phyloP scores from a whole-genome alignment of 2,329 filamentous ascomycete genomes.

The Blastomyces parvus region DNA sequence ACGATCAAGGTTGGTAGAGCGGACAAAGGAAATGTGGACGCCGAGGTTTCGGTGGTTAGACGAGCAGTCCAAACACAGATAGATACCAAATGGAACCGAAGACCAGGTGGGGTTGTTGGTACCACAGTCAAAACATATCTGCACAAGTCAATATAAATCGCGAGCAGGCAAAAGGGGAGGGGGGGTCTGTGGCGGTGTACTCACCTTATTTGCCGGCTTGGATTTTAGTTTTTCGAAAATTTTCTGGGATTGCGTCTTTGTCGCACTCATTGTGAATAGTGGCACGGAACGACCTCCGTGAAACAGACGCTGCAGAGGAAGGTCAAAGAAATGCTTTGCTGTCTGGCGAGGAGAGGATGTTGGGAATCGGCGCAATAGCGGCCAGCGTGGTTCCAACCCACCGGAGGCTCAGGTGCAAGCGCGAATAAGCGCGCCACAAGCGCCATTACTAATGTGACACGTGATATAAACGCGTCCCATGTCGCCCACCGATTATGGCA shows the following conservation, averaged over 20 bases:
- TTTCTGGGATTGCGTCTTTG: conserved; percentile 90
- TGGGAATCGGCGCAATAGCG: background rate
- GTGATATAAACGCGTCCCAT: background rate
- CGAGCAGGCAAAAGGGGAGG: conserved; percentile 16
- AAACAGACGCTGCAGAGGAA: background rate
- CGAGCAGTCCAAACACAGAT: conserved; percentile 95
- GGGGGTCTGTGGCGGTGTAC: conserved; percentile 22
- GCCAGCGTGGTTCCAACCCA: conserved; percentile 5
- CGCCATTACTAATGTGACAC: too few species aligned
- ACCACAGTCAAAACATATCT: conserved; percentile 98
- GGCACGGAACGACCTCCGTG: background rate
- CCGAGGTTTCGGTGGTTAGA: conserved; percentile 95
- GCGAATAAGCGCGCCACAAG: background rate
- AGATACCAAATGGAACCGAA: conserved; percentile 93
- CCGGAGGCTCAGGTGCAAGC: background rate
- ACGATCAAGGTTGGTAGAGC: conserved; percentile 97
- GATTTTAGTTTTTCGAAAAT: conserved; percentile 96
- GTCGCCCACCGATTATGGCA: background rate
- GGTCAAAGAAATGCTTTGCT: background rate
- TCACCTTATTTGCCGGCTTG: conserved; percentile 89
- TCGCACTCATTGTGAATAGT: conserved; percentile 52
- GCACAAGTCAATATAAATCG: conserved; percentile 20
- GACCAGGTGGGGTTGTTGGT: conserved; percentile 98
- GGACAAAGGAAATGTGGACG: conserved; percentile 97
- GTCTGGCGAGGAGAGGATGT: conserved; percentile 15